Evolutionary conservation across 306 rosid genomes (phyloP), one percentile per base, ranked within the genome.

Genomic region (Biancaea sappan): DNA sequence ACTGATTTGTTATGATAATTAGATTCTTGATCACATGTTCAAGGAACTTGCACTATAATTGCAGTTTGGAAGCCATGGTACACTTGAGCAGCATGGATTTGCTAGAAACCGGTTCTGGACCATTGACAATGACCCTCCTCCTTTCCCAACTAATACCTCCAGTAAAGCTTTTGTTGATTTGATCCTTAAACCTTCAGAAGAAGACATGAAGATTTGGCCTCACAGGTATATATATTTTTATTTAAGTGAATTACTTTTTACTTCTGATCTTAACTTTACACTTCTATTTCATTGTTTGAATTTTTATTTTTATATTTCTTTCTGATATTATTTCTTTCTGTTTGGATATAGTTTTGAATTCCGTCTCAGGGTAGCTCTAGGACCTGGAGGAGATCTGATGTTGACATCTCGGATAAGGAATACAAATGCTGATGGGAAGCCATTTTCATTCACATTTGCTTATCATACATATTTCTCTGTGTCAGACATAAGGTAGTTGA

Each of bases 391-490:
- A 76, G 98, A 94, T 78, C 83, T 94, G 64, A 81, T 81, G 81
- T 78, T 94, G 86, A 94, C 96, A 76, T 94, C 97, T 68, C 96
- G 98, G 69, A 84, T 94, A 71, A 83, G 96, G 84, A 91, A 94
- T 82, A 91, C 97, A 64, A 88, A 82, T 82, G 61, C 81, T 62
- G 98, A 94, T 13, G 98, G 97, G 79, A 91, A 94, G 90, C 92
- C 96, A 35, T 91, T 94, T 82, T 54, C 91, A 6, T 94, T 94
- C 89, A 89, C 98, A 57, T 94, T 91, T 84, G 97, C 97, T 4
- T 91, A 94, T 82, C 97, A 94, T 78, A 94, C 97, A 14, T 94
- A 94, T 84, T 90, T 94, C 72, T 89, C 89, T 70, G 97, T 94
- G 62, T 91, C 97, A 66, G 97, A 94, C 78, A 91, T 94, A 82